These are phyloP conservation scores for Vigna nakashimae DNA, from an alignment of 306 rosid species.

Conservation along the genomic window DNA sequence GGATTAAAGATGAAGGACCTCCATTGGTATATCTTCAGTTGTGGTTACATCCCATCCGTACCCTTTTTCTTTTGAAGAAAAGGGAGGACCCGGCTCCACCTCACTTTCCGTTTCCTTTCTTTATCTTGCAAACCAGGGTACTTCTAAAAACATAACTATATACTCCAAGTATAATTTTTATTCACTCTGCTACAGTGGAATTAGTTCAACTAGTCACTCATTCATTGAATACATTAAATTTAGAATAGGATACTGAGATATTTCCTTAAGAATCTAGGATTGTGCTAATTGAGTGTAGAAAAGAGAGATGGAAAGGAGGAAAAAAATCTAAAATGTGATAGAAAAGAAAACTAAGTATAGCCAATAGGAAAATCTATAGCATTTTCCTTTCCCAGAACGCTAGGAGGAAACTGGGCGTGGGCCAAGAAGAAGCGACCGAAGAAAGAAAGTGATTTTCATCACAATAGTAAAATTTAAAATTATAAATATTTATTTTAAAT, in stretches of 20 bases:
- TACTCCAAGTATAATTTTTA: background rate
- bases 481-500: background rate
- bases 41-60: conserved; percentile 13
- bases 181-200: background rate
- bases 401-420: background rate
- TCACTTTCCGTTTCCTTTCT: conserved; percentile 12
- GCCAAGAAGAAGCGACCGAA: background rate
- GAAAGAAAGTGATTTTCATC: background rate
- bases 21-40: conserved; percentile 2
- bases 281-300: background rate
- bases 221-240: background rate
- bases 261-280: background rate
- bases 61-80: conserved; percentile 14
- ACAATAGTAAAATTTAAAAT: background rate
- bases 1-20: conserved; percentile 2
- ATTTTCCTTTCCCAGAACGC: no score
- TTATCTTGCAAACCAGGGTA: background rate
- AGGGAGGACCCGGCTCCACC: background rate
- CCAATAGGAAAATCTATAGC: background rate
- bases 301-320: background rate
- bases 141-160: background rate
- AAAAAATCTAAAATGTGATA: background rate
- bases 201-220: background rate
- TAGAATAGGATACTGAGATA: background rate
- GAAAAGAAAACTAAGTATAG: background rate